A percentile compares a stretch with the other conserved stretches of the same genome.
These are phyloP conservation scores for Candida sp. DNA, from an alignment of 1,139 yeast species.

Conservation along the genomic window DNA sequence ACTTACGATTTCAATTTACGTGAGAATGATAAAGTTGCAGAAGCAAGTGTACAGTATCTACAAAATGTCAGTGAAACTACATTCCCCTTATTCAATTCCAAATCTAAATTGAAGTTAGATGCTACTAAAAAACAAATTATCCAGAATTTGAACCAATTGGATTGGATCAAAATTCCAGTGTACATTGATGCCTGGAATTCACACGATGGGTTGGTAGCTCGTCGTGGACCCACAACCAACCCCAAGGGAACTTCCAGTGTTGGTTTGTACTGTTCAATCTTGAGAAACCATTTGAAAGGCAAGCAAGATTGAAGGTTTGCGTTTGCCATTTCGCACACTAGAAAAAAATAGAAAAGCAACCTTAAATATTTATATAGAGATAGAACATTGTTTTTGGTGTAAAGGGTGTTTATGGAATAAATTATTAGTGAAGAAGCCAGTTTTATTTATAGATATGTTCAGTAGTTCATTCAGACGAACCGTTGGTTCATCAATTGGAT, in stretches of 20 bases:
- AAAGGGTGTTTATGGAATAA: neutral
- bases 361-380: neutral
- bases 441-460: neutral
- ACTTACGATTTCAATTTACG: constrained; percentile 17
- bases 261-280: constrained; percentile 48
- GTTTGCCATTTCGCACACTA: neutral
- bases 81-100: constrained; percentile 27
- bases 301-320: neutral
- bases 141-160: constrained; percentile 47
- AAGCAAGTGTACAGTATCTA: constrained; percentile 14
- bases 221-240: constrained; percentile 57
- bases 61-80: constrained; percentile 14
- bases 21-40: constrained; percentile 24
- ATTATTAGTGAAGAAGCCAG: neutral
- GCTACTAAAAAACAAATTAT: constrained; percentile 39
- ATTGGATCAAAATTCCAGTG: constrained; percentile 68
- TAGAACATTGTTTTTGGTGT: neutral
- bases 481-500: neutral
- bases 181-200: constrained; percentile 66
- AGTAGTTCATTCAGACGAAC: neutral
- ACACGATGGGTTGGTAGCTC: constrained; percentile 69
- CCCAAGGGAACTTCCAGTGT: constrained; percentile 54
- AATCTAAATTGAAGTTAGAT: constrained; percentile 35
- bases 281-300: constrained; percentile 29
- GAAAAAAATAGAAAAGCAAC: neutral